Base-by-base conservation (phyloP, 2,329 filamentous ascomycete genomes). In the Diaporthe aspalathi region DNA sequence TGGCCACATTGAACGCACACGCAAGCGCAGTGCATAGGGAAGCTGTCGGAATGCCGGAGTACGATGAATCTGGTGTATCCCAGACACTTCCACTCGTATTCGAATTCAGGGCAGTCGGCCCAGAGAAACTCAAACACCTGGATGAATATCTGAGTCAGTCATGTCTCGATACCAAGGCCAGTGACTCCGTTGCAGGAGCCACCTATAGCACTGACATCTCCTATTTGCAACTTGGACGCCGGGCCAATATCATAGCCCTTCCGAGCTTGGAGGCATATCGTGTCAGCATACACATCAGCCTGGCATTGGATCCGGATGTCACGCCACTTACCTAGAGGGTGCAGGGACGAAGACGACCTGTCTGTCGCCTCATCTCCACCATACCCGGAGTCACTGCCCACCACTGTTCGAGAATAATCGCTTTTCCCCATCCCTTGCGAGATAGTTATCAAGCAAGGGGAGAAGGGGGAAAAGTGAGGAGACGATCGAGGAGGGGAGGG, bases 111-210 rank as follows among this genome's bases (percentile, higher is more conserved):
- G 32, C 78, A 75, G 57, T 81, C 80, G 50, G 80, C 79, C 80
- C 80, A 81, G n/a, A 81, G 78, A 69, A 81, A 81, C 67, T 81
- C 80, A 71, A 81, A 81, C 24, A 81, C 79, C 79, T 81, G 57
- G 35, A 38, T 11, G 35, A 38, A 11, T 22, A 65, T 45, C 17
- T 11, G 3, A 45, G 53, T 65, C 45, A 40, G 54, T 40, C 32
- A 14, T 32, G 29, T 22, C 24, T 70, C 54, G 43, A 62, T 72
- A 73, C 35, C 35, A 38, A 12, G 35, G 2, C 9, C 9, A 35
- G 9, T 35, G 32, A 35, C 62, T n/a, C n/a, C n/a, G 74, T 67
- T 53, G 67, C n/a, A 68, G 49, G 29, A 29, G 20, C 56, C 2
- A 35, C 12, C 16, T 35, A 53, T 16, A 16, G 63, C 35, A 77